A percentile compares a stretch with the other conserved stretches of the same genome.
Evolutionary conservation across 129 eudicot genomes (phyloP).

Genomic region (Cynara cardunculus): DNA sequence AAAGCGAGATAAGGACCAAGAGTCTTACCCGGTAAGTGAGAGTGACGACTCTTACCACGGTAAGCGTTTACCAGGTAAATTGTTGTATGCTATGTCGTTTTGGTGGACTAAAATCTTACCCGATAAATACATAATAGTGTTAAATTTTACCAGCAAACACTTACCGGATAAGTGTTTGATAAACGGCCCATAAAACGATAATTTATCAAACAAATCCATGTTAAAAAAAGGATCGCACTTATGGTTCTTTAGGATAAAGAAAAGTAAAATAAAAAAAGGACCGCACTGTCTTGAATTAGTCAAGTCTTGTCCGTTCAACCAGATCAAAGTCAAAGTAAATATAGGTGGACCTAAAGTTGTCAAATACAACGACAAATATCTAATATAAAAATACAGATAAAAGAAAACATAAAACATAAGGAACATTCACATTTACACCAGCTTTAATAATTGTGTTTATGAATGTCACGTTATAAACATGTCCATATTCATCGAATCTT

Average conservation of each 20-base stretch:
- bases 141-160: too few relatives aligned
- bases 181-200: too few relatives aligned
- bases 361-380: background rate
- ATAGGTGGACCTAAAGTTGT: background rate
- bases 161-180: too few relatives aligned
- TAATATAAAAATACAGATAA: background rate
- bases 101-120: too few relatives aligned
- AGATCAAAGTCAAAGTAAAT: background rate
- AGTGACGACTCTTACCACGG: too few relatives aligned
- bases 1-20: too few relatives aligned
- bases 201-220: too few relatives aligned
- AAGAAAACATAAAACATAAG: constrained; percentile 2
- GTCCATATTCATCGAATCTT: constrained; percentile 24
- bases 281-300: background rate
- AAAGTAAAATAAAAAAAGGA: background rate
- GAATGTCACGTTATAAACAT: constrained; percentile 10
- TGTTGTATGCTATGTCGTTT: too few relatives aligned
- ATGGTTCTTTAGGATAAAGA: background rate
- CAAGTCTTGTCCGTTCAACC: background rate
- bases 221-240: too few relatives aligned
- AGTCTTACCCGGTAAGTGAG: too few relatives aligned
- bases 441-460: background rate
- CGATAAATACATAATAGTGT: too few relatives aligned
- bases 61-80: too few relatives aligned
- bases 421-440: background rate